Evolutionary conservation across 2,329 filamentous ascomycete species (phyloP).

Genomic region (Graphilbum sp.): DNA sequence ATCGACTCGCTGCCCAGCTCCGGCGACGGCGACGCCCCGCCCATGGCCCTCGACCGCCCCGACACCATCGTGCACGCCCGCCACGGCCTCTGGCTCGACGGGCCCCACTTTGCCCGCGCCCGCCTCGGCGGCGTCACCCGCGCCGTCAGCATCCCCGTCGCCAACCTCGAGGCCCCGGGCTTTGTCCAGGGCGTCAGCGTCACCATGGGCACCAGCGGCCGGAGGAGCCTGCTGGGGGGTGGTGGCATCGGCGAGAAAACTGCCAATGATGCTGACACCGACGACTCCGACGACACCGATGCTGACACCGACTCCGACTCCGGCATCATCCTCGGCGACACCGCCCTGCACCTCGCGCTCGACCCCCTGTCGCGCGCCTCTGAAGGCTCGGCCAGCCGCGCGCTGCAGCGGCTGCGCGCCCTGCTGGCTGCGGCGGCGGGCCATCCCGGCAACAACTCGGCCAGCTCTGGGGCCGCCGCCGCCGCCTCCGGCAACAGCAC

Average conservation of each 20-base stretch:
- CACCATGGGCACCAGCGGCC: constrained; percentile 21
- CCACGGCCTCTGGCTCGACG: constrained; percentile 23
- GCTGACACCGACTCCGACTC: too few relatives aligned
- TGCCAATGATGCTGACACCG: too few relatives aligned
- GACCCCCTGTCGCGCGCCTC: constrained; percentile 17
- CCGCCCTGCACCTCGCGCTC: constrained; percentile 24
- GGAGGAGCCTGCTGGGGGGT: constrained; percentile 16
- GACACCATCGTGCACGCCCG: constrained; percentile 21
- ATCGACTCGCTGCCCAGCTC: constrained; percentile 27
- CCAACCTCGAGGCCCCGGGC: constrained; percentile 8
- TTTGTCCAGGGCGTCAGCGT: constrained; percentile 25
- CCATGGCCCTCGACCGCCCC: constrained; percentile 11
- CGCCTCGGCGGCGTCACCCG: constrained; percentile 27
- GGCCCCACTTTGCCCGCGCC: constrained; percentile 22
- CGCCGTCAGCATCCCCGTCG: constrained; percentile 21
- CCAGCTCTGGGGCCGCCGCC: constrained; percentile 19
- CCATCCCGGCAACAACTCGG: constrained; percentile 16
- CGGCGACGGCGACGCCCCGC: constrained; percentile 25
- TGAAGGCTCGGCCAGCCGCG: constrained; percentile 11
- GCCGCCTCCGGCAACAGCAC: constrained; percentile 15
- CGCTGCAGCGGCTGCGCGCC: constrained; percentile 18
- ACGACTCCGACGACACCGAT: too few relatives aligned
- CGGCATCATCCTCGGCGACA: constrained; percentile 23
- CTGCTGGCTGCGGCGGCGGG: constrained; percentile 17
- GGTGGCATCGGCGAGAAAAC: constrained; percentile 18